Conservation (phyloP, 305 asterid species). For the Salvia sclarea region DNA sequence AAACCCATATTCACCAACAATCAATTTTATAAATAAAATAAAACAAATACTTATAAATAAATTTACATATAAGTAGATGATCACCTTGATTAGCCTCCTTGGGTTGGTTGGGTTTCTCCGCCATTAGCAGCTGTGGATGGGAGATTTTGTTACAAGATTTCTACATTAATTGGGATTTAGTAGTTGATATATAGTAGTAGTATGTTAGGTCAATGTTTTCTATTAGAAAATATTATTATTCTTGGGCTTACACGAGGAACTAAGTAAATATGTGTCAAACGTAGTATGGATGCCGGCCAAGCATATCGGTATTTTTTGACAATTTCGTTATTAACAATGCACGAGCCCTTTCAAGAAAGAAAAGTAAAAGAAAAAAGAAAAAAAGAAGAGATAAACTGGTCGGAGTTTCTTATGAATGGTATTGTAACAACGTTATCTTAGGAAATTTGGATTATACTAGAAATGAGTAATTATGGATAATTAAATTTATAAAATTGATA, state of each 20-base stretch:
- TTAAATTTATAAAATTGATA: too few relatives aligned
- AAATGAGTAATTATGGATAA: too few relatives aligned
- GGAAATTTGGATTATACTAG: too few relatives aligned
- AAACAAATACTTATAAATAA: background rate
- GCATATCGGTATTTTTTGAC: too few relatives aligned
- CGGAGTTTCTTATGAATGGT: too few relatives aligned
- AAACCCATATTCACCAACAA: background rate
- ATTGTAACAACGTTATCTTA: too few relatives aligned
- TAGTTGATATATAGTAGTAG: background rate
- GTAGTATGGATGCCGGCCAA: too few relatives aligned
- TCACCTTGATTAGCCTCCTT: background rate
- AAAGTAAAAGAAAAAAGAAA: too few relatives aligned
- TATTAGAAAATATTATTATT: background rate
- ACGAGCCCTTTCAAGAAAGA: too few relatives aligned
- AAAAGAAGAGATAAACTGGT: too few relatives aligned
- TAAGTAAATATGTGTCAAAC: background rate
- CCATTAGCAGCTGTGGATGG: constrained; percentile 11
- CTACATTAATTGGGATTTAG: background rate
- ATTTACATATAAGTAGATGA: background rate
- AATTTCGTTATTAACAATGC: too few relatives aligned
- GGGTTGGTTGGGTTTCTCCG: constrained; percentile 28
- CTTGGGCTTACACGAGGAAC: background rate
- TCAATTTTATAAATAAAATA: background rate
- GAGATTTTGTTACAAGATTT: background rate
- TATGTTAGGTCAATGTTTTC: background rate